Conservation (phyloP, 2,329 filamentous ascomycete genomes). For the Xylaria arbuscula region DNA sequence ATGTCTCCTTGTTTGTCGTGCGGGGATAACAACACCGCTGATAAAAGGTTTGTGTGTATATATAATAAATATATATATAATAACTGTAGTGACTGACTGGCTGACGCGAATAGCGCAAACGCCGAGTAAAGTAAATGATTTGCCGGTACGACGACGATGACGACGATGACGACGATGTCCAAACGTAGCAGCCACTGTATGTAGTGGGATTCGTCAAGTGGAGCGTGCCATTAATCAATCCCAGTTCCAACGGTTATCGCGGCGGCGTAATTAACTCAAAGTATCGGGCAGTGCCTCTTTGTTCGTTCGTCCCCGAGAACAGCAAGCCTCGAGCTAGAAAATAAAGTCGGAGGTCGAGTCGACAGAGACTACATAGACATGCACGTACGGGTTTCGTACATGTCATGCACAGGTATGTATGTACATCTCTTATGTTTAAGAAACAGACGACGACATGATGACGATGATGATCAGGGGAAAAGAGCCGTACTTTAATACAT, state of each 20-base stretch:
- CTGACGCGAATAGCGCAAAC: slow-evolving; percentile 9
- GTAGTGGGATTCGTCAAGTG: neutral
- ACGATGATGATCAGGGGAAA: neutral
- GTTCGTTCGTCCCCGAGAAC: neutral
- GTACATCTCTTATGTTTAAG: neutral
- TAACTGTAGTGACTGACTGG: neutral
- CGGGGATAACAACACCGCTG: neutral
- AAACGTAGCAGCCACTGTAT: slow-evolving; percentile 2
- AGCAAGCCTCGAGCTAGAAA: slow-evolving; percentile 10
- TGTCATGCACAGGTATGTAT: too few species aligned
- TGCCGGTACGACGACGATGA: neutral
- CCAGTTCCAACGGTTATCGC: neutral
- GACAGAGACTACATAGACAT: slow-evolving; percentile 9
- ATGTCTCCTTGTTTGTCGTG: slow-evolving; percentile 1
- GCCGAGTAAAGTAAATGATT: slow-evolving; percentile 2
- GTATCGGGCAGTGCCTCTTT: slow-evolving; percentile 17
- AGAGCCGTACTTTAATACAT: neutral
- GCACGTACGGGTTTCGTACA: neutral
- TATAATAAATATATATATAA: neutral
- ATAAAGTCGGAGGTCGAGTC: neutral
- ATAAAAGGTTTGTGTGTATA: neutral
- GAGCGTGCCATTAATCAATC: neutral
- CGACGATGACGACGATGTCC: neutral
- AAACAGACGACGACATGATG: neutral
- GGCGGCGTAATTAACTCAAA: neutral